Percentiles rank a stretch among this genome's conserved stretches.
phyloP scores from a whole-genome alignment of 306 rosid species.

The Mimosa pudica region DNA sequence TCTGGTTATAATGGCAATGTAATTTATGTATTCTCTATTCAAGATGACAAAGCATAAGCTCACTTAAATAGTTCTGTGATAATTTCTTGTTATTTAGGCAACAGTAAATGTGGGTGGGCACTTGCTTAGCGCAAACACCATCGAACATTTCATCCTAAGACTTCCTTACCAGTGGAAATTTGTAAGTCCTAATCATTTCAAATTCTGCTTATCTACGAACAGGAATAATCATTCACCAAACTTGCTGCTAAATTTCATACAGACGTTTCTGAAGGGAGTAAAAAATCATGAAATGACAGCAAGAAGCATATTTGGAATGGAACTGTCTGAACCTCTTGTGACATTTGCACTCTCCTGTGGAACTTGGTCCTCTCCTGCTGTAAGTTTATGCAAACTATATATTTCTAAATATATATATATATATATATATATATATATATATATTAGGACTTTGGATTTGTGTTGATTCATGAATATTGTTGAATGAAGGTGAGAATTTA shows the following conservation, averaged over 20 bases:
- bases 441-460: background rate
- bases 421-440: too few relatives aligned
- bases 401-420: too few relatives aligned
- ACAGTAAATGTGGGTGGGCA: conserved; percentile 82
- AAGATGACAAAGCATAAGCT: conserved; percentile 10
- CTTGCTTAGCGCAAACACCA: conserved; percentile 73
- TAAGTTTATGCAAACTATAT: conserved; percentile 48
- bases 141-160: conserved; percentile 90
- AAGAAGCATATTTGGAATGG: conserved; percentile 74
- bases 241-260: conserved; percentile 34
- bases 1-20: background rate
- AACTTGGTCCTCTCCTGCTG: conserved; percentile 99
- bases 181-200: conserved; percentile 63
- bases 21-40: conserved; percentile 21
- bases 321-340: conserved; percentile 91
- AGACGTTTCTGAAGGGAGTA: conserved; percentile 66
- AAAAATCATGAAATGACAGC: conserved; percentile 69
- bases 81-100: conserved; percentile 59
- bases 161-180: conserved; percentile 87
- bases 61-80: conserved; percentile 29
- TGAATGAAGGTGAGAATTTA: conserved; percentile 87
- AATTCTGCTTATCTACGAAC: conserved; percentile 25
- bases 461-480: conserved; percentile 31
- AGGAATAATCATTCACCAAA: conserved; percentile 28
- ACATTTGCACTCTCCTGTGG: conserved; percentile 97